A percentile compares a stretch with the other conserved stretches of the same genome.
phyloP scores from a whole-genome alignment of 108 stramenopile genomes.

The Cyclotella kingstonii region DNA sequence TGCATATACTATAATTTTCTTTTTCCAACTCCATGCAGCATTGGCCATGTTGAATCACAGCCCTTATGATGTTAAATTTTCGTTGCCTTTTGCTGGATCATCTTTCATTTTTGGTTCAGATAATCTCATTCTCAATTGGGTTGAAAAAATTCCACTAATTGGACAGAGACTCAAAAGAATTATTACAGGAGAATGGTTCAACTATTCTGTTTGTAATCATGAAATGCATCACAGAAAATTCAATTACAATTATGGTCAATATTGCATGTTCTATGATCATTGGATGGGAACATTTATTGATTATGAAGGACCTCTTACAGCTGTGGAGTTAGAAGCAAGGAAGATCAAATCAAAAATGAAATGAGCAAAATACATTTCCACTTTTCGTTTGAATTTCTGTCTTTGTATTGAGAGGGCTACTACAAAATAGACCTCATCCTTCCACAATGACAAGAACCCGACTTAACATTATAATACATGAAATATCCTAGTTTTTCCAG shows the following conservation, averaged over 20 bases:
- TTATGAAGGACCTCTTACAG: conserved; percentile 68
- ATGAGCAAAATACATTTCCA: too few relatives aligned
- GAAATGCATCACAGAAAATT: conserved; percentile 95
- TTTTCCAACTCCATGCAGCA: conserved; percentile 73
- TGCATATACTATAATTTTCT: conserved; percentile 56
- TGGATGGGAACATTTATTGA: conserved; percentile 68
- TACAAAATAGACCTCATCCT: too few relatives aligned
- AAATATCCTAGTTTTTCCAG: too few relatives aligned
- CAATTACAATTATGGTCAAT: conserved; percentile 90
- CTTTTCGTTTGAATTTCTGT: too few relatives aligned
- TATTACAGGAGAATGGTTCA: conserved; percentile 46
- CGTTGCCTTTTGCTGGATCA: conserved; percentile 41
- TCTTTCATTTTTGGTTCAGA: conserved; percentile 18
- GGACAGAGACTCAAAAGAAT: conserved; percentile 60
- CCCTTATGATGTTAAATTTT: conserved; percentile 61
- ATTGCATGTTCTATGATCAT: conserved; percentile 88
- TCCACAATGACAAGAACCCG: too few relatives aligned
- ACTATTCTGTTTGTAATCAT: conserved; percentile 77
- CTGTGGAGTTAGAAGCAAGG: conserved; percentile 26
- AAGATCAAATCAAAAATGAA: conserved; percentile 18
- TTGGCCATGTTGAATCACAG: conserved; percentile 78
- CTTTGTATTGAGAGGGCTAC: too few relatives aligned
- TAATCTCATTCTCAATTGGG: neutral
- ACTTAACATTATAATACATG: too few relatives aligned
- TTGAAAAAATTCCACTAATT: conserved; percentile 46